These are phyloP conservation scores for Tetraselmis striata DNA, from an alignment of 139 green algal genomes.

Conservation along the genomic window DNA sequence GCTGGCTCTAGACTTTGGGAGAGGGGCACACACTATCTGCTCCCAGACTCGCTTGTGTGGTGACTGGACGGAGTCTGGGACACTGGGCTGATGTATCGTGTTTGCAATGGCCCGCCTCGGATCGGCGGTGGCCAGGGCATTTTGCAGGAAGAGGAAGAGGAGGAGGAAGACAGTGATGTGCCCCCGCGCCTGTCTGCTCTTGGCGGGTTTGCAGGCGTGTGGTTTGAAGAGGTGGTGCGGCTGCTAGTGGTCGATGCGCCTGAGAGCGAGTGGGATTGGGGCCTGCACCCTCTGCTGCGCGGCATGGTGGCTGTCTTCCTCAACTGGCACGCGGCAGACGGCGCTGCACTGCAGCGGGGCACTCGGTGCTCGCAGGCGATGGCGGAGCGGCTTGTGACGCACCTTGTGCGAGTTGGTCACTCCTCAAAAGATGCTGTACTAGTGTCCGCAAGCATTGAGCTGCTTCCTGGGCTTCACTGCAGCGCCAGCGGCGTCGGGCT, in stretches of 20 bases:
- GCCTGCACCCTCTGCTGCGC: neutral
- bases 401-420: neutral
- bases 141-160: too few relatives aligned
- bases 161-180: too few relatives aligned
- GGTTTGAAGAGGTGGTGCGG: neutral
- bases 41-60: too few relatives aligned
- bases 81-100: too few relatives aligned
- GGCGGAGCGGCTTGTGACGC: neutral
- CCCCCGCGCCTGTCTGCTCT: neutral
- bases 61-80: too few relatives aligned
- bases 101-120: too few relatives aligned
- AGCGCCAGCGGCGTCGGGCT: neutral
- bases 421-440: neutral
- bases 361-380: too few relatives aligned
- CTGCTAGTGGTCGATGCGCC: neutral
- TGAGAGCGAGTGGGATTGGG: neutral
- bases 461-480: neutral
- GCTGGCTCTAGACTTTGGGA: too few relatives aligned
- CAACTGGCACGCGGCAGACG: neutral
- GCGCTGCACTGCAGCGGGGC: neutral
- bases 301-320: neutral
- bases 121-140: too few relatives aligned
- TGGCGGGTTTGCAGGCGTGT: neutral
- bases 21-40: too few relatives aligned
- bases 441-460: neutral